Evolutionary conservation across 306 rosid species (phyloP), one percentile per base, ranked within the genome.

Genomic region (Trichosanthes cucumerina): DNA sequence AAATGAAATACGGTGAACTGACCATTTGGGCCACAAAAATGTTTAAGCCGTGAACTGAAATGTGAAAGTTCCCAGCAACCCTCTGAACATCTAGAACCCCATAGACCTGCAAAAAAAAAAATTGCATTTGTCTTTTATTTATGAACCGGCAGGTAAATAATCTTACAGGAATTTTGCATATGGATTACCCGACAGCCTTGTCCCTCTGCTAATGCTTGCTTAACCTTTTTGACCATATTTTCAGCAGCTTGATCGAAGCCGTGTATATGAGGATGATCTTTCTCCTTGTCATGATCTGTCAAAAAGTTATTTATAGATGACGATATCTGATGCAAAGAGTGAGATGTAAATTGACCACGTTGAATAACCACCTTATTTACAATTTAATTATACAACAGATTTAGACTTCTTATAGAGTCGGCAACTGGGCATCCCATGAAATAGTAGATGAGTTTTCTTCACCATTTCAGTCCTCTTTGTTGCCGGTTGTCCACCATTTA

Each of bases 31-130:
- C 98, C 75, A 90, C 97, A 75, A 90, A 93, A 43, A 93, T 91
- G 83, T 93, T 93, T 33, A 93, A 82, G 62, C 98, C 98, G 72
- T 93, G 98, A 77, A 93, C 93, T 77, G 98, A 93, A 69, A 91
- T 81, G 80, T 93, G 98, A 81, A 93, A 93, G 84, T 93, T 93
- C 79, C 98, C 97, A 77, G 98, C 98, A 80, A 91, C 97, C 80
- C 98, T 88, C 79, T 93, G 97, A 79, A 93, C 98, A 86, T 93
- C 98, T 85, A 93, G 87, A 86, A 89, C 91, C 14, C 98, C 98
- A 85, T 85, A 93, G 84, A 93, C 93, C 98, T 93, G 89, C 89
- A 88, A 81, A 62, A 71, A 81, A 62, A 71, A 24, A 79, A 75
- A 77, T 24, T 54, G 77, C 77, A 47, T 15, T 73, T 16, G 62